A percentile compares a stretch with the other conserved stretches of the same genome.
Evolutionary conservation across 2,329 filamentous ascomycete genomes (phyloP).

Genomic region (Phoma herbarum): DNA sequence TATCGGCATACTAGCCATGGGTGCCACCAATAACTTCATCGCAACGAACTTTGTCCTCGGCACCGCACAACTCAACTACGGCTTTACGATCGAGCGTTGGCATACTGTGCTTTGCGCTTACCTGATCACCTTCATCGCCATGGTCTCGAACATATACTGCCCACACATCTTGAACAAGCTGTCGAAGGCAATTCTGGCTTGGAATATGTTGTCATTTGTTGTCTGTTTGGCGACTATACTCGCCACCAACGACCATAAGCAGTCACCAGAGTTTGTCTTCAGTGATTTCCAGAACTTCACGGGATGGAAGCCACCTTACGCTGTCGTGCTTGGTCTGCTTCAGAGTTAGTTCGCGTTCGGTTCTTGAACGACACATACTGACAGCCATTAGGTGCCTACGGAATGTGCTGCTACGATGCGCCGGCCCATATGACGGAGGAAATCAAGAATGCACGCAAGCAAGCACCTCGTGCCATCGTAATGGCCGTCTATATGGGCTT

Average conservation of each 20-base stretch:
- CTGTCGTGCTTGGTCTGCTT: slow-evolving; percentile 62
- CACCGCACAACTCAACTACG: slow-evolving; percentile 61
- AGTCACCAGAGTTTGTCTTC: slow-evolving; percentile 65
- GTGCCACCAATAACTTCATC: slow-evolving; percentile 64
- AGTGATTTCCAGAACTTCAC: slow-evolving; percentile 63
- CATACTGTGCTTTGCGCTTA: slow-evolving; percentile 65
- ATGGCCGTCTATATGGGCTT: slow-evolving; percentile 53
- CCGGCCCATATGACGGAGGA: slow-evolving; percentile 65
- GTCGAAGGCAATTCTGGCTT: slow-evolving; percentile 60
- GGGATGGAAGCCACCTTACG: slow-evolving; percentile 61
- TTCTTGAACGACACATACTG: background rate
- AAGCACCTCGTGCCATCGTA: slow-evolving; percentile 59
- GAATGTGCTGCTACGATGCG: slow-evolving; percentile 63
- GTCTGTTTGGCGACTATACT: slow-evolving; percentile 63
- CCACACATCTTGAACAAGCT: slow-evolving; percentile 62
- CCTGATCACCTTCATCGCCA: slow-evolving; percentile 56
- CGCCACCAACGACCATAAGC: slow-evolving; percentile 63
- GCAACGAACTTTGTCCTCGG: slow-evolving; percentile 65
- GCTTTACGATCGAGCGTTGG: slow-evolving; percentile 64
- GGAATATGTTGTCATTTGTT: slow-evolving; percentile 64
- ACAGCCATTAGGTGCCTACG: slow-evolving; percentile 53
- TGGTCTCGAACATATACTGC: slow-evolving; percentile 60
- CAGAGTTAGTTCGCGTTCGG: slow-evolving; percentile 48
- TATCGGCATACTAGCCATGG: slow-evolving; percentile 60
- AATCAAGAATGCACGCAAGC: slow-evolving; percentile 60